A percentile compares a stretch with the other conserved stretches of the same genome.
Conservation (phyloP, 306 rosid genomes). For the Vigna reflexopilosa region DNA sequence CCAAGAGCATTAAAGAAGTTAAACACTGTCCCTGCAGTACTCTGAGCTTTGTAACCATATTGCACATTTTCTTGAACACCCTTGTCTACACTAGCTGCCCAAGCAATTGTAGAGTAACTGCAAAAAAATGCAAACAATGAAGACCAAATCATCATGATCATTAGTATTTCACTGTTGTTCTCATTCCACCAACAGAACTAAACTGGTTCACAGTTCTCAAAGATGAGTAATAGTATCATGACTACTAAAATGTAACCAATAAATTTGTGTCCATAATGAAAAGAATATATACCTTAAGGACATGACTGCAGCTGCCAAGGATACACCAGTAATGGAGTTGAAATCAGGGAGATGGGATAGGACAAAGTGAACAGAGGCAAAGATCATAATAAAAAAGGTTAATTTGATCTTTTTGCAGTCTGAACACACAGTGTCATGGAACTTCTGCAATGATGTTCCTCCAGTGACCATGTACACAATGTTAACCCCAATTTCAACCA, state of each 20-base stretch:
- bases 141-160: neutral
- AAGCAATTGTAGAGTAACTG: slow-evolving; percentile 94
- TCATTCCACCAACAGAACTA: slow-evolving; percentile 37
- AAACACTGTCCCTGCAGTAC: slow-evolving; percentile 61
- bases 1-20: slow-evolving; percentile 82
- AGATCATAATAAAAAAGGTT: slow-evolving; percentile 79
- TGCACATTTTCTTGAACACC: slow-evolving; percentile 68
- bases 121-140: slow-evolving; percentile 24
- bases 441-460: slow-evolving; percentile 70
- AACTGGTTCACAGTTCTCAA: neutral
- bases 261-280: neutral
- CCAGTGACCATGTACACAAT: slow-evolving; percentile 87
- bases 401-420: slow-evolving; percentile 57
- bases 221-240: neutral
- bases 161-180: neutral
- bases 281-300: slow-evolving; percentile 63
- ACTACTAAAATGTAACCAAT: no score
- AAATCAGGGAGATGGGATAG: slow-evolving; percentile 86
- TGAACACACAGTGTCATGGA: slow-evolving; percentile 58
- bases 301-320: slow-evolving; percentile 85
- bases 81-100: slow-evolving; percentile 68
- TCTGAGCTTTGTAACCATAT: slow-evolving; percentile 58
- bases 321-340: slow-evolving; percentile 71
- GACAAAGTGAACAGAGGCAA: slow-evolving; percentile 81
- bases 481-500: slow-evolving; percentile 64